Evolutionary conservation across 495 filamentous ascomycete genomes (phyloP).

Genomic region (Usnea hakonensis): DNA sequence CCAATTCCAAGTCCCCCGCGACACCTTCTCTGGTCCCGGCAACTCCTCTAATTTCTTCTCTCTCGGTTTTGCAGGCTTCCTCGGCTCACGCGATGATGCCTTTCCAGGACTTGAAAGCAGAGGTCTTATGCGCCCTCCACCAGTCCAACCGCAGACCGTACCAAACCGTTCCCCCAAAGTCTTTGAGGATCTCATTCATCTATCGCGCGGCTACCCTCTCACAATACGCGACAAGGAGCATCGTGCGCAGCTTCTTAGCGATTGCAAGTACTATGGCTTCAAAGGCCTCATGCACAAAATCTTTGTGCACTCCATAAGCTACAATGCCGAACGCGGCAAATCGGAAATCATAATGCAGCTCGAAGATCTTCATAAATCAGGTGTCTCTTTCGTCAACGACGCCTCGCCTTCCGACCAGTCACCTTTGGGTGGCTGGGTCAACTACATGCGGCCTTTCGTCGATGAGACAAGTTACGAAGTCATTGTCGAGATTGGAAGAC

Average conservation of each 20-base stretch:
- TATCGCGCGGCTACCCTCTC: conserved; percentile 82
- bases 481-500: conserved; percentile 69
- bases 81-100: conserved; percentile 66
- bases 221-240: conserved; percentile 70
- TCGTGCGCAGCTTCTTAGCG: conserved; percentile 68
- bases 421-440: conserved; percentile 52
- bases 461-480: conserved; percentile 67
- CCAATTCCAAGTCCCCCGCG: conserved; percentile 82
- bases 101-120: conserved; percentile 79
- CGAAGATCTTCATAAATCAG: conserved; percentile 78
- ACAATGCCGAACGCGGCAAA: conserved; percentile 57
- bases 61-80: conserved; percentile 85
- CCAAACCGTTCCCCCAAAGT: conserved; percentile 71
- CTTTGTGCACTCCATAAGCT: conserved; percentile 68
- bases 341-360: conserved; percentile 77
- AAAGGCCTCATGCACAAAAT: conserved; percentile 84
- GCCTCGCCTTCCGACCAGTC: conserved; percentile 15
- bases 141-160: conserved; percentile 73
- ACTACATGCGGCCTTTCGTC: conserved; percentile 74
- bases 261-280: conserved; percentile 89
- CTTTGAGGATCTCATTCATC: conserved; percentile 75
- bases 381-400: conserved; percentile 57
- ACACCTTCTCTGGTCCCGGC: conserved; percentile 75
- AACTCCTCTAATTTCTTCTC: conserved; percentile 95
- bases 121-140: conserved; percentile 80